Evolutionary conservation across 768 basidiomycete species (phyloP), one percentile per base, ranked within the genome.

Genomic region (Rhizopogon vesiculosus): DNA sequence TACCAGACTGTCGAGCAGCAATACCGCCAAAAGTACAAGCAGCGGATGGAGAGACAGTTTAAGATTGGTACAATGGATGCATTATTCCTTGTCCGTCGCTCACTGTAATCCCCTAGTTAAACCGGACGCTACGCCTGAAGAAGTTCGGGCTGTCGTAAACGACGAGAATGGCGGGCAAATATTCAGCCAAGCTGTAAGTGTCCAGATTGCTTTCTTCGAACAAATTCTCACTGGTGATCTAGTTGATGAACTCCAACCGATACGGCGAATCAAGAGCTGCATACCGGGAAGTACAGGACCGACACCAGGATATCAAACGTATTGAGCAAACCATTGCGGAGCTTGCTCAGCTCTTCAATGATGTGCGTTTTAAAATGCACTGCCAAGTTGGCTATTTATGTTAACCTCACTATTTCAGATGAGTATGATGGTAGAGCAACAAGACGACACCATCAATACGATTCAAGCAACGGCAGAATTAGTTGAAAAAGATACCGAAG

Each of bases 231-330:
- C 52, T 7, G 18, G n/a, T 35, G 16, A 16, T 54, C 42, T 61
- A 95, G 91, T 78, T 97, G 60, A 79, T 95, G 77, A 91, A 83
- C 74, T 91, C 92, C 45, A 91, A 88, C 71, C 89, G 91, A n/a
- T 91, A 89, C 63, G 93, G 89, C 51, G 87, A 89, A 66, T 92
- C 95, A 45, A 80, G 88, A 53, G 88, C 88, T 9, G 94, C 95
- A 3, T 97, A 95, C 72, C 84, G 87, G 51, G 96, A 99, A 68
- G 96, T 98, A n/a, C 96, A 98, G 74, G 91, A 89, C 64, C 87
- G 96, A 57, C 94, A 98, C 66, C 90, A 89, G 69, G 95, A 99
- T 63, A 91, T 99, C 71, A 86, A 93, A 72, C 88, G 89, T 65
- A 98, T 99, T 64, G 96, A 98, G 71, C 82, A 83, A 72, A 98